Evolutionary conservation across 495 filamentous ascomycete genomes (phyloP), one percentile per base, ranked within the genome.

Genomic region (Penicillium macrosclerotiorum): DNA sequence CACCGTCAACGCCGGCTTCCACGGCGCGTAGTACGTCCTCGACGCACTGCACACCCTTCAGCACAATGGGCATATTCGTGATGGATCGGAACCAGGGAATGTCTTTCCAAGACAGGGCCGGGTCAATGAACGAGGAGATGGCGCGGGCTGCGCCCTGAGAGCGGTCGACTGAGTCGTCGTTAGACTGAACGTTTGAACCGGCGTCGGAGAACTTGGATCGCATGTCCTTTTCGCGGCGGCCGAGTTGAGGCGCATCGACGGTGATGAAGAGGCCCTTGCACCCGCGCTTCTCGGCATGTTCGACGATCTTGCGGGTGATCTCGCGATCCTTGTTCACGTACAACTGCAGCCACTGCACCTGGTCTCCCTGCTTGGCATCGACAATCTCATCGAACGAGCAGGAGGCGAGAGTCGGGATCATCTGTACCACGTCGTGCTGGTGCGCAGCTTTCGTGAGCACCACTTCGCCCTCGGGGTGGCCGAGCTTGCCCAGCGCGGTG

Each of bases 241-340:
- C 94, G 9, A 97, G 81, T 61, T 97, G 93, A 3, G 93, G 94
- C 26, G 93, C 93, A 59, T 99, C 93, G 32, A 99, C 93, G 4
- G 93, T 99, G 70, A 99, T 96, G 76, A 97, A 97, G 6, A 99
- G 79, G 5, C 86, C 93, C 70, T 92, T 95, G 75, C 92, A 96
- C 20, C 93, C 94, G 44, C 92, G 84, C 56, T 74, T 75, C 67
- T 97, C 94, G 53, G 94, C 94, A 65, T 96, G 89, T 65, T 88
- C 60, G 17, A 99, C 84, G 56, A 99, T 97, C 46, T 81, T 77
- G 69, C 89, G 79, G 18, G 93, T 99, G 62, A 97, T 90, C 32
- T 76, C 80, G 38, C 94, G 85, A 73, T 99, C 85, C 63, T 95
- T 92, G 78, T 99, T 99, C 44, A 99, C 93, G 72, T 99, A 99